Base-by-base conservation (phyloP, 2,329 filamentous ascomycete species). In the Penicillium sp. region DNA sequence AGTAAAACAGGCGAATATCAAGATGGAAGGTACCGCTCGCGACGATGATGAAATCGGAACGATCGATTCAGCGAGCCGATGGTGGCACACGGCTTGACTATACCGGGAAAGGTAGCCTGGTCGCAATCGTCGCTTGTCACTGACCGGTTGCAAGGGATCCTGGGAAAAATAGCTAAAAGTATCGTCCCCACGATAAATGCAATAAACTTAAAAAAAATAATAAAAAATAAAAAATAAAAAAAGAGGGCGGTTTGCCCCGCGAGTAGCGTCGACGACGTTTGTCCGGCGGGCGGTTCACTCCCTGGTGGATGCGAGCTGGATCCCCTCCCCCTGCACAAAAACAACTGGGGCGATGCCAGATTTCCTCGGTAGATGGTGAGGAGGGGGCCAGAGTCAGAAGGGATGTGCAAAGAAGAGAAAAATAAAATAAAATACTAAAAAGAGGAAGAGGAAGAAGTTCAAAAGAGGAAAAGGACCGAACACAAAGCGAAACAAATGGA, bases 151-250 rank as follows among this genome's bases (percentile, higher is more conserved):
- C 52, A 62, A 60, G 59, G 56, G 51, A 59, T 53, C 52, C 55
- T 55, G 42, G 44, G 48, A 51, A 52, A 42, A 52, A 47, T 20
- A 50, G 54, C 58, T 61, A 59, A 53, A 55, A 55, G 59, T 60
- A 60, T 59, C 54, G 60, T 56, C 53, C 59, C 58, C 54, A 58
- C 58, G 56, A 54, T 61, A 61, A 59, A 57, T 62, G 54, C 49
- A 54, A 59, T 56, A 51, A 53, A 59, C 52, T 56, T 52, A 36
- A 40, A 39, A 26, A 49, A 51, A 47, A 17, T 26, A 34, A 47
- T 39, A 40, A 6, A 29, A 29, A 30, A 18, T n/a, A n/a, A n/a
- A n/a, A n/a, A n/a, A n/a, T n/a, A n/a, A n/a, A n/a, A n/a, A n/a
- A n/a, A 29, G 12, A 42, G 32, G 27, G 42, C 40, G 43, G 44